Evolutionary conservation across 2,329 filamentous ascomycete species (phyloP).

Genomic region (Aureobasidium sp.): DNA sequence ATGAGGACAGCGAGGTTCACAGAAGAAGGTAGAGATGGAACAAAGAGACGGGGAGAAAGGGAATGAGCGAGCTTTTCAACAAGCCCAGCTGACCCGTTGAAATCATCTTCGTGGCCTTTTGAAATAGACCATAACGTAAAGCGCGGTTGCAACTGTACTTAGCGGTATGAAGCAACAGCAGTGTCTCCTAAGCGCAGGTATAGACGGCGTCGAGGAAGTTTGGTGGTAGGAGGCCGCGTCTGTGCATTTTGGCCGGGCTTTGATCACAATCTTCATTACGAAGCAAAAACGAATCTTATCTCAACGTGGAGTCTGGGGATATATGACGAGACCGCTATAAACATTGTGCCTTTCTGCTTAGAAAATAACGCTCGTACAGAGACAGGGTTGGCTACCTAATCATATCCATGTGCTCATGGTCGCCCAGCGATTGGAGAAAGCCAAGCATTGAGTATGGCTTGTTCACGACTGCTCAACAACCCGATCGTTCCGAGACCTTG

Average conservation of each 20-base stretch:
- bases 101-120: constrained; percentile 13
- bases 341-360: too few species aligned
- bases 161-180: constrained; percentile 9
- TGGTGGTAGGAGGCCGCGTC: not conserved
- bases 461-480: not conserved
- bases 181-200: constrained; percentile 15
- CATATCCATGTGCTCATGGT: not conserved
- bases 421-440: not conserved
- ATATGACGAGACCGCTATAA: not conserved
- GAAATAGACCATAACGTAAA: constrained; percentile 14
- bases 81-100: constrained; percentile 8
- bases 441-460: not conserved
- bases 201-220: not conserved
- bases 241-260: not conserved
- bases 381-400: not conserved
- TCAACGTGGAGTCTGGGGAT: not conserved
- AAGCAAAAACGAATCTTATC: constrained; percentile 1
- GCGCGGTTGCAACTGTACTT: constrained; percentile 16
- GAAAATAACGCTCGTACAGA: not conserved
- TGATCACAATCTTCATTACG: constrained; percentile 1
- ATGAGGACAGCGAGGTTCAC: not conserved
- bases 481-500: not conserved
- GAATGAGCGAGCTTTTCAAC: constrained; percentile 8
- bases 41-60: constrained; percentile 14
- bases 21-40: constrained; percentile 5